Percentiles rank a stretch among this genome's conserved stretches.
These are phyloP conservation scores for Phanerochaete carnosa DNA, from an alignment of 768 basidiomycete genomes.

Conservation along the genomic window DNA sequence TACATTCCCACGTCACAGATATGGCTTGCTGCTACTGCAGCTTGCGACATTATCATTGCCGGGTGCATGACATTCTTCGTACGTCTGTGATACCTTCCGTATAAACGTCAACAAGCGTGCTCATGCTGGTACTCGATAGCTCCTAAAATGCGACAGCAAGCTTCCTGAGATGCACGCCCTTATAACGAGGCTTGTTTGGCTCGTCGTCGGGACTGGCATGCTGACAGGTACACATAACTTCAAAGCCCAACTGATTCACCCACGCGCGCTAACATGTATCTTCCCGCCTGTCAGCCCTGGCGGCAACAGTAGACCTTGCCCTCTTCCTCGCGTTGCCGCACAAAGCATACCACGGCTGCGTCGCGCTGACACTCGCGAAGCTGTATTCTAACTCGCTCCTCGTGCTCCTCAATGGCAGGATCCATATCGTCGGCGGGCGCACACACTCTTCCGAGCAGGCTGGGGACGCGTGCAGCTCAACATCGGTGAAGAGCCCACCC, in stretches of 20 bases:
- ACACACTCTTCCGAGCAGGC: background rate
- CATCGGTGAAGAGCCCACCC: too few relatives aligned
- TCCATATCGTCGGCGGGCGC: background rate
- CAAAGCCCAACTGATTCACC: too few relatives aligned
- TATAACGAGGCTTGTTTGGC: background rate
- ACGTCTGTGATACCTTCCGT: constrained; percentile 16
- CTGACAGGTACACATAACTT: background rate
- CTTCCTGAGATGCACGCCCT: background rate
- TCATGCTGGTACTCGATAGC: background rate
- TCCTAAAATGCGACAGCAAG: background rate
- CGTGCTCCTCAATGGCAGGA: constrained; percentile 7
- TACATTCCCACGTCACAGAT: constrained; percentile 5
- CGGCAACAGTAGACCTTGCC: background rate
- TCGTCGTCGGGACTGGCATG: constrained; percentile 5
- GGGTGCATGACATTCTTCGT: constrained; percentile 18
- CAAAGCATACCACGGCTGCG: background rate
- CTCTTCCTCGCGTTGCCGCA: background rate
- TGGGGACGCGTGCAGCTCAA: too few relatives aligned
- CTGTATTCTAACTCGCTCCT: constrained; percentile 8
- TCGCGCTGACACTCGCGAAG: constrained; percentile 5
- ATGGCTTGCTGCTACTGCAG: constrained; percentile 18
- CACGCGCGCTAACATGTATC: too few relatives aligned
- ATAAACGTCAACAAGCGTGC: background rate
- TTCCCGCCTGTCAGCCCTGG: background rate
- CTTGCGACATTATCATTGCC: constrained; percentile 28